A percentile compares a stretch with the other conserved stretches of the same genome.
These are phyloP conservation scores for Alternaria brassicicola DNA, from an alignment of 2,329 filamentous ascomycete species.

Conservation along the genomic window DNA sequence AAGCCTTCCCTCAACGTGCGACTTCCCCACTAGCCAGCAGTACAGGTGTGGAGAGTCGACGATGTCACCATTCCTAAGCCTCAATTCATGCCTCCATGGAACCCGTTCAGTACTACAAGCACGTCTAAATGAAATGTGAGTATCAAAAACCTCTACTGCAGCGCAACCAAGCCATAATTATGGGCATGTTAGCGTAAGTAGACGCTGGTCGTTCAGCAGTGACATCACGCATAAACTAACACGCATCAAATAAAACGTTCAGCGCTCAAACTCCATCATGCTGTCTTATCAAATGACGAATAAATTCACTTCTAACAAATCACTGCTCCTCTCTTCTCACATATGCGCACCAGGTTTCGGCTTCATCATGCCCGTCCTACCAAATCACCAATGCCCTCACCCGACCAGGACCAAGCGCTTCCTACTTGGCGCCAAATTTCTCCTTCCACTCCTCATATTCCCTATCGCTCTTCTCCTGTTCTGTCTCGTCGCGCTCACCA, in stretches of 20 bases:
- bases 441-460: conserved; percentile 4
- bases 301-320: background rate
- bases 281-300: too few relatives aligned
- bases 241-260: background rate
- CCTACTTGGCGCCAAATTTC: background rate
- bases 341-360: background rate
- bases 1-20: background rate
- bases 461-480: background rate
- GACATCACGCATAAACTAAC: background rate
- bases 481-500: background rate
- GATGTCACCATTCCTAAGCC: background rate
- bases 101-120: background rate
- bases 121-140: background rate
- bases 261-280: background rate
- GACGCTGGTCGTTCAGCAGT: background rate
- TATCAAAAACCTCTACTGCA: background rate
- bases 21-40: background rate
- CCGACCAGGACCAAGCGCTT: background rate
- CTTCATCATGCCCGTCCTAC: background rate
- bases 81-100: background rate
- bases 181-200: background rate
- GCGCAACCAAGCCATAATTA: background rate
- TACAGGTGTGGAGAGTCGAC: background rate
- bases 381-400: background rate
- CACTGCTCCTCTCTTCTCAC: background rate